Evolutionary conservation across 2,329 filamentous ascomycete genomes (phyloP).

Genomic region (Fusarium pininemorale): DNA sequence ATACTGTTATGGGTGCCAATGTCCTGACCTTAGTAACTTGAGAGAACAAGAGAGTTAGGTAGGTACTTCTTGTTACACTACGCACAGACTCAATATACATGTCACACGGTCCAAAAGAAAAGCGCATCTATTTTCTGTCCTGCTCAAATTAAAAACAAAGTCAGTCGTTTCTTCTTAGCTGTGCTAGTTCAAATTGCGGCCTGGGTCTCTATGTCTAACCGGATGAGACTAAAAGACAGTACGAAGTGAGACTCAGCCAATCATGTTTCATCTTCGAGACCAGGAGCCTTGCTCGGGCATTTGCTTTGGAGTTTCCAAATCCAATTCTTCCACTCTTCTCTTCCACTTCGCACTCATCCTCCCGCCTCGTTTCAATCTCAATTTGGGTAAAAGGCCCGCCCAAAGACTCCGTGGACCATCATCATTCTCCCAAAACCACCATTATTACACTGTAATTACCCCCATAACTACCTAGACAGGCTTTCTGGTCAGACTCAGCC

Average conservation of each 20-base stretch:
- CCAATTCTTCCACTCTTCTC: slow-evolving; percentile 3
- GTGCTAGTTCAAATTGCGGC: slow-evolving; percentile 17
- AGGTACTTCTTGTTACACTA: neutral
- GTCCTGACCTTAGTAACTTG: neutral
- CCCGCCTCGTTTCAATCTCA: slow-evolving; percentile 21
- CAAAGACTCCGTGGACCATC: slow-evolving; percentile 8
- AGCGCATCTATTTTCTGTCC: neutral
- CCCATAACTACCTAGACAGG: slow-evolving; percentile 32
- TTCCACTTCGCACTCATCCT: neutral
- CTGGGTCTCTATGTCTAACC: slow-evolving; percentile 11
- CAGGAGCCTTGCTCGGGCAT: slow-evolving; percentile 11
- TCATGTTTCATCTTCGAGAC: slow-evolving; percentile 8
- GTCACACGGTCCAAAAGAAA: slow-evolving; percentile 5
- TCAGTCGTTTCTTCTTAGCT: neutral
- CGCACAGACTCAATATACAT: slow-evolving; percentile 9
- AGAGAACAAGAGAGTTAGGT: neutral
- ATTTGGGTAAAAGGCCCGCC: slow-evolving; percentile 35
- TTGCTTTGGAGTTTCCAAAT: slow-evolving; percentile 7
- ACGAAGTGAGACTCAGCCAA: slow-evolving; percentile 37
- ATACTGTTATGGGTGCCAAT: neutral
- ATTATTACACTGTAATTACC: neutral
- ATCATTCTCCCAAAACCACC: slow-evolving; percentile 18
- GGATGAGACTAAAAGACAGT: slow-evolving; percentile 33
- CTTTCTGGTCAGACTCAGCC: slow-evolving; percentile 28
- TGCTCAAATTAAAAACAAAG: slow-evolving; percentile 15